These are phyloP conservation scores for Russula griseocarnosa DNA, from an alignment of 768 basidiomycete genomes.

Conservation along the genomic window DNA sequence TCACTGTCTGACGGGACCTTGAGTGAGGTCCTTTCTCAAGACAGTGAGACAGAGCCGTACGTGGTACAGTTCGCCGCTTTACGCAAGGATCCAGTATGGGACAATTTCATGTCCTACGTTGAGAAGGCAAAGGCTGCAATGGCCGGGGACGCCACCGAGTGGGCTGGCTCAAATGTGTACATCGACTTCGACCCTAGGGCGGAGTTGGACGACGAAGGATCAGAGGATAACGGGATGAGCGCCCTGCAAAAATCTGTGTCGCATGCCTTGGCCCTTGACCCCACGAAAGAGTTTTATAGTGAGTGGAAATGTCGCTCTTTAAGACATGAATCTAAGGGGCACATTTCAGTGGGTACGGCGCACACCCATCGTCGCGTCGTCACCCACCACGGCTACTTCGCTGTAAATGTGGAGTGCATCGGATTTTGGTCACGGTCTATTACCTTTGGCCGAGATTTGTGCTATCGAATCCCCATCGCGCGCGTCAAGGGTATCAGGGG, in stretches of 20 bases:
- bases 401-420: slow-evolving; percentile 20
- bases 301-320: slow-evolving; percentile 1
- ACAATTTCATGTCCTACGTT: slow-evolving; percentile 8
- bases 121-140: slow-evolving; percentile 9
- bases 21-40: neutral
- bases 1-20: slow-evolving; percentile 8
- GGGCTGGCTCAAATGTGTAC: slow-evolving; percentile 24
- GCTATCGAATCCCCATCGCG: slow-evolving; percentile 25
- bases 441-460: slow-evolving; percentile 15
- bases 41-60: slow-evolving; percentile 11
- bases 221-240: slow-evolving; percentile 4
- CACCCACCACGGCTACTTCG: slow-evolving; percentile 18
- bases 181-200: slow-evolving; percentile 25
- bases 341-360: slow-evolving; percentile 17
- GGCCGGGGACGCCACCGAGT: slow-evolving; percentile 10
- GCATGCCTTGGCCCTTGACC: slow-evolving; percentile 23
- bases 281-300: slow-evolving; percentile 20
- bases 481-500: slow-evolving; percentile 17
- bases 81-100: slow-evolving; percentile 20
- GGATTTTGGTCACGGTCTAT: slow-evolving; percentile 28
- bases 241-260: slow-evolving; percentile 11
- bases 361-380: slow-evolving; percentile 20
- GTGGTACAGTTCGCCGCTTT: slow-evolving; percentile 24
- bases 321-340: neutral
- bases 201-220: neutral